These are phyloP conservation scores for Pythium coloratum DNA, from an alignment of 352 stramenopile species.

Conservation along the genomic window DNA sequence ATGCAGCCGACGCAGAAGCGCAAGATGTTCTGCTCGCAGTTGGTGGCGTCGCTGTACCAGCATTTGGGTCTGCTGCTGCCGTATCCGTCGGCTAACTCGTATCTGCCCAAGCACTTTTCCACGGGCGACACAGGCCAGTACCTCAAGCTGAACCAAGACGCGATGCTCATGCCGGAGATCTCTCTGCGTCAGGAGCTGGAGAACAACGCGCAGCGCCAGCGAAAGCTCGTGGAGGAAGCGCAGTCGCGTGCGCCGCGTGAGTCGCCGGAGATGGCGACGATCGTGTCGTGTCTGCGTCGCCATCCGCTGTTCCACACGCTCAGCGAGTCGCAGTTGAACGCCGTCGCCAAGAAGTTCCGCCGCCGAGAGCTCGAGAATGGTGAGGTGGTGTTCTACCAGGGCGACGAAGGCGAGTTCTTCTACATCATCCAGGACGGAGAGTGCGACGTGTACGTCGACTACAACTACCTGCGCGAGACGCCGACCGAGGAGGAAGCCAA, in stretches of 20 bases:
- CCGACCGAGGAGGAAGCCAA: conserved; percentile 30
- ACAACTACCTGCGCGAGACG: conserved; percentile 62
- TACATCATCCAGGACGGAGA: conserved; percentile 80
- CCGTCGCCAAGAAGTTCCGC: conserved; percentile 57
- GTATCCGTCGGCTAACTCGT: conserved; percentile 85
- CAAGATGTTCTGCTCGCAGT: conserved; percentile 86
- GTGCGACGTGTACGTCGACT: conserved; percentile 84
- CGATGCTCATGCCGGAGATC: conserved; percentile 66
- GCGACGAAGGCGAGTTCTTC: conserved; percentile 70
- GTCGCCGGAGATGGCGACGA: conserved; percentile 39
- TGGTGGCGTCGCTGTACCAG: conserved; percentile 80
- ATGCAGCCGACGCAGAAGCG: conserved; percentile 33
- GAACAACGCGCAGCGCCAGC: conserved; percentile 33
- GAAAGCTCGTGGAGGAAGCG: conserved; percentile 33
- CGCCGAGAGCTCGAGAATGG: conserved; percentile 49
- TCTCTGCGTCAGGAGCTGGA: conserved; percentile 53
- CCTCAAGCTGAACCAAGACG: conserved; percentile 77
- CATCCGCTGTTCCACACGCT: conserved; percentile 84
- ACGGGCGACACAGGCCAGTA: conserved; percentile 51
- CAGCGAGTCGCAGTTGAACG: conserved; percentile 63
- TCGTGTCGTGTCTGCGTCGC: conserved; percentile 68
- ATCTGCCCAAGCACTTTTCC: conserved; percentile 87
- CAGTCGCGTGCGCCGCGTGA: conserved; percentile 34
- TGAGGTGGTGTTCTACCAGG: conserved; percentile 88
- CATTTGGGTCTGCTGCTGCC: conserved; percentile 72